Evolutionary conservation across 805 yeast genomes (phyloP), one percentile per base, ranked within the genome.

Genomic region (Saturnispora bothae): DNA sequence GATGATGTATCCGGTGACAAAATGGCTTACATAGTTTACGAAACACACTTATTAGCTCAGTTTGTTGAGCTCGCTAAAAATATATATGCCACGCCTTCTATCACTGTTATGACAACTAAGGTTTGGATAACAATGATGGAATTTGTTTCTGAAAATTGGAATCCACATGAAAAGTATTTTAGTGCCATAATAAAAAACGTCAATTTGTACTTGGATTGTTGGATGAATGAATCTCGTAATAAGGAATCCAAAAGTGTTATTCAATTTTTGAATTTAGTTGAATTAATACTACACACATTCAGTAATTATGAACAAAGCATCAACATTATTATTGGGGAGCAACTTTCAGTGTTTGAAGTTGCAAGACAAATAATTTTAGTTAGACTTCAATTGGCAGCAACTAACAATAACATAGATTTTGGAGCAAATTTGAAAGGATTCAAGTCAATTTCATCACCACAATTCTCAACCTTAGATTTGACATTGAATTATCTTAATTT

Each of bases 401-500:
- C 14, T 10, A 34, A 28, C n/a, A 28, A 20, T 25, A 15, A 17
- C n/a, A n/a, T n/a, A n/a, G 25, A 22, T 8, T 7, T 22, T 10
- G 10, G 10, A 22, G 10, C 7, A 10, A 22, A 22, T 22, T 7
- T 7, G 7, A 8, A 7, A 22, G 10, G 7, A 10, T 8, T 17
- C 14, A n/a, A 9, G 4, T 12, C 12, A 14, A 17, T 16, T 14
- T 17, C 34, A 12, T 22, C 29, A 12, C 25, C 39, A 1, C 34
- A 36, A 8, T 32, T 38, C 14, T 38, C 40, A 5, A 38, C 40
- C 12, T 27, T 38, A 17, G 36, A 32, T 28, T 33, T 38, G n/a
- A 38, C 40, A 4, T 8, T 26, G 12, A 32, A 32, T 18, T 38
- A 38, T 32, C 14, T 38, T 4, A 28, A 26, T 16, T 32, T 38